These are phyloP conservation scores for Porphyrellus cyaneotinctus DNA, from an alignment of 768 basidiomycete genomes.

Conservation along the genomic window DNA sequence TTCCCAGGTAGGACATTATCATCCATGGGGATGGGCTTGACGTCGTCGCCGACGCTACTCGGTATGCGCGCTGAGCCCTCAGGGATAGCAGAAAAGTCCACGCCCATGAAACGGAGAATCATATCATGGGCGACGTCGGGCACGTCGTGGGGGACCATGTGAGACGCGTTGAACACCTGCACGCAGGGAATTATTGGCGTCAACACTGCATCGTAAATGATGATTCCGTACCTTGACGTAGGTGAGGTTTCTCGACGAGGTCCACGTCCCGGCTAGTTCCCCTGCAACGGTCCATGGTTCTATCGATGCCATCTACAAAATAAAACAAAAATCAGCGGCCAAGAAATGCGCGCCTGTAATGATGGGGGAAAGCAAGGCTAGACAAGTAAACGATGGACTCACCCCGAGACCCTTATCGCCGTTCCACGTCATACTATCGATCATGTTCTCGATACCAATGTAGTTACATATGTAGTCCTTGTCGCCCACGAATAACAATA, in stretches of 20 bases:
- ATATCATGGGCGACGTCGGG: slow-evolving; percentile 92
- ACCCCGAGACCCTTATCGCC: slow-evolving; percentile 83
- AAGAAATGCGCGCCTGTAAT: neutral
- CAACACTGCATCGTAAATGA: neutral
- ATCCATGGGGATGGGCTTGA: slow-evolving; percentile 61
- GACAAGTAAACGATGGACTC: slow-evolving; percentile 26
- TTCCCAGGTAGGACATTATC: slow-evolving; percentile 34
- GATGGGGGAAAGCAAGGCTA: neutral
- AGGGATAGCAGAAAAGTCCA: slow-evolving; percentile 77
- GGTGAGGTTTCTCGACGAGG: slow-evolving; percentile 81
- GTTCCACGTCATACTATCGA: slow-evolving; percentile 81
- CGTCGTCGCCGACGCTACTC: slow-evolving; percentile 68
- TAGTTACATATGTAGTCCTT: slow-evolving; percentile 98
- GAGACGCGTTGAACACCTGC: slow-evolving; percentile 88
- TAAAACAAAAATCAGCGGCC: neutral
- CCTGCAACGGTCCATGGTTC: slow-evolving; percentile 74
- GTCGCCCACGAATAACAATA: slow-evolving; percentile 92
- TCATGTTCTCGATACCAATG: slow-evolving; percentile 82
- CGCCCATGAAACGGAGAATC: slow-evolving; percentile 96
- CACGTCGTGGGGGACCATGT: slow-evolving; percentile 91
- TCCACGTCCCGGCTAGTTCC: slow-evolving; percentile 86
- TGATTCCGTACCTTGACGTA: slow-evolving; percentile 69
- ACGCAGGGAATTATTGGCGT: neutral
- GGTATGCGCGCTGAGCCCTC: slow-evolving; percentile 81
- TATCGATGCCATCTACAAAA: slow-evolving; percentile 55